Base-by-base conservation (phyloP, 352 stramenopile genomes). In the Globisporangium cylindrosporum region DNA sequence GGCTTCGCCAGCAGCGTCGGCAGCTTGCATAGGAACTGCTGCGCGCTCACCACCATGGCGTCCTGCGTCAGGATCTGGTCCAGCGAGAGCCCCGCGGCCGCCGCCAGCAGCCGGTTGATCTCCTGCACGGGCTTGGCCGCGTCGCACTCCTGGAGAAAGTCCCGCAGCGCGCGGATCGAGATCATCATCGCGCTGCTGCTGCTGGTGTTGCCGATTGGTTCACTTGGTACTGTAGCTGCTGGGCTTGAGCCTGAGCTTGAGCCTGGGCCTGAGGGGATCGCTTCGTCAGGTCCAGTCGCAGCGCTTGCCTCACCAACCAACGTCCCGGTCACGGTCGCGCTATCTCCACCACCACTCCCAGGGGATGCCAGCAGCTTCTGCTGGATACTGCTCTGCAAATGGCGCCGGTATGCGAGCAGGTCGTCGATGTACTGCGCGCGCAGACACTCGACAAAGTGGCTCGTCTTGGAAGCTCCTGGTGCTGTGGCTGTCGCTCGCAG, bases 11-110 rank as follows among this genome's bases (percentile, higher is more conserved):
- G 54, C 25, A 90, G 41, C 14, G 77, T 89, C 38, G 74, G 73
- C 10, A 92, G 67, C 14, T 60, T 71, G 7, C 66, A 58, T 1
- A 90, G 46, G 8, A 90, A 80, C 62, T 85, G 73, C 2, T 63
- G 55, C 5, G 49, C 70, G 51, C 83, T 79, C 4, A 90, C 56
- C 73, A 88, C 72, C 68, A 90, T 76, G 14, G 77, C 75, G 54
- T 92, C 84, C 32, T 89, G 78, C 4, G 79, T 88, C 3, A 92
- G 69, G 38, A 89, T 76, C 62, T 89, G 80, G 46, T 81, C 73
- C 24, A 78, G 66, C 3, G 70, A 78, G 15, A 90, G 65, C 3
- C 69, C 79, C 0, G 79, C 78, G 0, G 79, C 67, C 0, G 61
- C 51, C 1, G 64, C 64, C 34, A 92, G 43, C 48, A 88, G 61